Evolutionary conservation across 2,329 filamentous ascomycete genomes (phyloP).

Genomic region (Biscogniauxia marginata): DNA sequence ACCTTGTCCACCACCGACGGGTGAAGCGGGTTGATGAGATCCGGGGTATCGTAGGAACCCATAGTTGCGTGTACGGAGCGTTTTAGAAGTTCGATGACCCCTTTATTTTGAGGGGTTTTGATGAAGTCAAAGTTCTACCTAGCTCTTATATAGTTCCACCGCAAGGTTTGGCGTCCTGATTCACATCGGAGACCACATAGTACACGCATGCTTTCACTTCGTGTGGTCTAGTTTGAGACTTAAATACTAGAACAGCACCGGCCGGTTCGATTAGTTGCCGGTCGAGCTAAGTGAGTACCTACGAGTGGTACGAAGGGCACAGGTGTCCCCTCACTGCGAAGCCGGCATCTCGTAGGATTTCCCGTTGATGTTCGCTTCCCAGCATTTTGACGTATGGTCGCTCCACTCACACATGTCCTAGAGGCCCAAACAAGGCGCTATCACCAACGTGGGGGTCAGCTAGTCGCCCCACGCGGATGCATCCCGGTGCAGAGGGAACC

Average conservation of each 20-base stretch:
- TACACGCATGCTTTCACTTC: background rate
- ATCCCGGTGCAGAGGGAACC: background rate
- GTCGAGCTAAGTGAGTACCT: background rate
- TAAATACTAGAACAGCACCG: background rate
- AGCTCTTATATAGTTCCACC: background rate
- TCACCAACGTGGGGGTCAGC: background rate
- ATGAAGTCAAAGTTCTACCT: background rate
- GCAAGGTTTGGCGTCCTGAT: too few relatives aligned
- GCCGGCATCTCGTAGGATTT: background rate
- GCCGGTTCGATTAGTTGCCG: background rate
- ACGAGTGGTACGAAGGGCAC: background rate
- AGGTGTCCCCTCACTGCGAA: background rate
- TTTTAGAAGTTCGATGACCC: background rate
- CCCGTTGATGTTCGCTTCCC: background rate
- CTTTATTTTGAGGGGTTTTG: background rate
- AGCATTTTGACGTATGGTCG: background rate
- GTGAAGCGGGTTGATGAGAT: conserved; percentile 44
- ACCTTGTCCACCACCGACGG: conserved; percentile 45
- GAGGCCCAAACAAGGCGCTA: background rate
- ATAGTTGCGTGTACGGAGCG: conserved; percentile 11
- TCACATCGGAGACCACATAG: too few relatives aligned
- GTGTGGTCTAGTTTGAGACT: background rate
- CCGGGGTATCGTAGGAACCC: conserved; percentile 20
- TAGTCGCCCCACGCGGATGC: background rate
- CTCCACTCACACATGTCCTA: background rate